Evolutionary conservation across 2,329 filamentous ascomycete species (phyloP).

Genomic region (Chalara sp.): DNA sequence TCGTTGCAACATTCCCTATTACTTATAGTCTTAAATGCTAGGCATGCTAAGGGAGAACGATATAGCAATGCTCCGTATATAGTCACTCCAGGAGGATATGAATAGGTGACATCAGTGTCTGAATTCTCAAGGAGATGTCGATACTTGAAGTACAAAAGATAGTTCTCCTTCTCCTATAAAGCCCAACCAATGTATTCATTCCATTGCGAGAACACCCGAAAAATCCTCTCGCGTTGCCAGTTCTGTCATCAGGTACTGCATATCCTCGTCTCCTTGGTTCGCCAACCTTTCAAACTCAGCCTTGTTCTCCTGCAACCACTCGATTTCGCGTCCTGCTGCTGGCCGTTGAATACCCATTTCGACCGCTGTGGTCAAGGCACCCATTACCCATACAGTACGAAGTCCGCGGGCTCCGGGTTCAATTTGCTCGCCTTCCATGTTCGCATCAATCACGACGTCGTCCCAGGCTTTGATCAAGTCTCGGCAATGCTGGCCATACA

Average conservation of each 20-base stretch:
- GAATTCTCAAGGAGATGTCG: no score
- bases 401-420: background rate
- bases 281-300: slow-evolving; percentile 7
- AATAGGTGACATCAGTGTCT: no score
- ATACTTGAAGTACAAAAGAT: no score
- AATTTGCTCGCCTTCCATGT: background rate
- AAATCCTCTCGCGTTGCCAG: slow-evolving; percentile 3
- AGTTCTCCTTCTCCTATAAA: no score
- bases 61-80: no score
- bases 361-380: slow-evolving; percentile 6
- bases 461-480: slow-evolving; percentile 4
- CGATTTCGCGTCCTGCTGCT: slow-evolving; percentile 5
- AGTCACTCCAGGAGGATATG: no score
- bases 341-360: slow-evolving; percentile 5
- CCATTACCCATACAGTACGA: slow-evolving; percentile 6
- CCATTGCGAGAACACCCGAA: background rate
- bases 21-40: no score
- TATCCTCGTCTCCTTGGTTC: slow-evolving; percentile 6
- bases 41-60: no score
- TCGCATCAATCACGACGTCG: no score
- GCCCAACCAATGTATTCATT: no score
- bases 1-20: no score
- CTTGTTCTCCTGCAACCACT: slow-evolving; percentile 5
- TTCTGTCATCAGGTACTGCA: slow-evolving; percentile 2
- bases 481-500: slow-evolving; percentile 3